These are phyloP conservation scores for Alisma plantagoaquatica DNA, from an alignment of 106 monocot species.

Conservation along the genomic window DNA sequence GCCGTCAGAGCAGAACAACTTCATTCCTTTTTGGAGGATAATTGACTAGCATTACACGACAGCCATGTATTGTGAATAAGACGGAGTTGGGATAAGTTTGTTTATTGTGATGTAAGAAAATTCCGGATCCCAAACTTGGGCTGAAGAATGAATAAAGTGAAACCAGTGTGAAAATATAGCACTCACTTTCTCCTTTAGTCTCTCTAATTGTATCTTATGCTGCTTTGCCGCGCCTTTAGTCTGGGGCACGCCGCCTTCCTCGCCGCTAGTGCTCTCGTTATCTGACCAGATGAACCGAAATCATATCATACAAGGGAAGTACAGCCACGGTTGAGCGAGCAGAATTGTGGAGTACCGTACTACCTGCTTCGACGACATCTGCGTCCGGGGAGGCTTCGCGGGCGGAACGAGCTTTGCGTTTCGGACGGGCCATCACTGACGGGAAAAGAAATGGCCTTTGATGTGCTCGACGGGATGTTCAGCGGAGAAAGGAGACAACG, in stretches of 20 bases:
- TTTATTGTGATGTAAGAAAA: not conserved
- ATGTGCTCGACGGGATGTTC: too few species aligned
- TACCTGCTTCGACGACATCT: not conserved
- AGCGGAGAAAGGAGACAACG: too few species aligned
- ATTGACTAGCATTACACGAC: not conserved
- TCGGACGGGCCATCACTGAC: too few species aligned
- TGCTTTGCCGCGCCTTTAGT: constrained; percentile 23
- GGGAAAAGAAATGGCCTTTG: too few species aligned
- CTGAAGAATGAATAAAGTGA: too few species aligned
- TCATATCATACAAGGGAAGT: not conserved
- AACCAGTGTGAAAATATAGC: not conserved
- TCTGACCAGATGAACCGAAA: constrained; percentile 3
- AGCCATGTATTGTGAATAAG: not conserved
- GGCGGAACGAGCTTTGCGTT: too few species aligned
- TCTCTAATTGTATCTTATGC: constrained; percentile 49
- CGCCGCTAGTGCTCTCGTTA: not conserved
- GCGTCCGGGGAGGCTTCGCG: not conserved
- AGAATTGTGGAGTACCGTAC: not conserved
- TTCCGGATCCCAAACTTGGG: not conserved
- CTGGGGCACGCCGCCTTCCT: constrained; percentile 6
- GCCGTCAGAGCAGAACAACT: not conserved
- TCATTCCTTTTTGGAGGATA: not conserved
- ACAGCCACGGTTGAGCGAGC: not conserved
- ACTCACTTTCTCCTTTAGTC: constrained; percentile 63
- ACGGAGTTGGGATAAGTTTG: not conserved